phyloP scores from a whole-genome alignment of 768 basidiomycete species.

The Lactarius deliciosus region DNA sequence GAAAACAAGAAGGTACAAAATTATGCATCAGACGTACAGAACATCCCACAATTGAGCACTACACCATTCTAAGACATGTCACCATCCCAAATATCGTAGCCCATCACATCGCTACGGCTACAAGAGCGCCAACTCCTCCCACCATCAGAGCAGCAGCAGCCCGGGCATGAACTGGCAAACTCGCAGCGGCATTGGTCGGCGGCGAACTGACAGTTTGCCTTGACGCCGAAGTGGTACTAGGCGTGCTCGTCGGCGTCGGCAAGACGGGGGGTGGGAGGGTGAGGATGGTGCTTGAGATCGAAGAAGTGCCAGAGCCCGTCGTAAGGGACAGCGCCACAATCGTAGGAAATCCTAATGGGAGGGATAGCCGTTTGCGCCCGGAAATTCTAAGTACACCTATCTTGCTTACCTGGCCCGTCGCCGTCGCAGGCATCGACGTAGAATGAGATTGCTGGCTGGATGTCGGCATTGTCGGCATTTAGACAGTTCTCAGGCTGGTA shows the following conservation, averaged over 20 bases:
- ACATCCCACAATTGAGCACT: too few species aligned
- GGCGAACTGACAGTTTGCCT: not conserved
- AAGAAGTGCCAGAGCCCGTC: not conserved
- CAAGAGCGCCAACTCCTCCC: conserved; percentile 11
- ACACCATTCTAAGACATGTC: not conserved
- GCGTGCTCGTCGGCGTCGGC: not conserved
- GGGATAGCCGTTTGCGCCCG: not conserved
- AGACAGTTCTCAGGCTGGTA: too few species aligned
- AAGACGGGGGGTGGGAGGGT: not conserved
- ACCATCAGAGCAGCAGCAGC: conserved; percentile 9
- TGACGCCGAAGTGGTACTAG: not conserved
- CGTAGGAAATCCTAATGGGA: not conserved
- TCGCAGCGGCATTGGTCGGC: conserved; percentile 6
- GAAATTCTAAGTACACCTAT: not conserved
- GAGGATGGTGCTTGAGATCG: not conserved
- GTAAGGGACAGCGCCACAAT: not conserved
- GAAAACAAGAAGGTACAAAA: too few species aligned
- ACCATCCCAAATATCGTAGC: not conserved
- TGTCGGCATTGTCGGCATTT: not conserved
- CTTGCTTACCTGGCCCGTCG: not conserved
- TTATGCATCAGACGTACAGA: not conserved
- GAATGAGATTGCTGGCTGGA: not conserved
- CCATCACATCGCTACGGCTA: not conserved
- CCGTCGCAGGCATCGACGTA: not conserved
- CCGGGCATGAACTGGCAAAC: not conserved